A percentile compares a stretch with the other conserved stretches of the same genome.
Conservation (phyloP, 2,329 filamentous ascomycete genomes). For the Colletotrichum horii region DNA sequence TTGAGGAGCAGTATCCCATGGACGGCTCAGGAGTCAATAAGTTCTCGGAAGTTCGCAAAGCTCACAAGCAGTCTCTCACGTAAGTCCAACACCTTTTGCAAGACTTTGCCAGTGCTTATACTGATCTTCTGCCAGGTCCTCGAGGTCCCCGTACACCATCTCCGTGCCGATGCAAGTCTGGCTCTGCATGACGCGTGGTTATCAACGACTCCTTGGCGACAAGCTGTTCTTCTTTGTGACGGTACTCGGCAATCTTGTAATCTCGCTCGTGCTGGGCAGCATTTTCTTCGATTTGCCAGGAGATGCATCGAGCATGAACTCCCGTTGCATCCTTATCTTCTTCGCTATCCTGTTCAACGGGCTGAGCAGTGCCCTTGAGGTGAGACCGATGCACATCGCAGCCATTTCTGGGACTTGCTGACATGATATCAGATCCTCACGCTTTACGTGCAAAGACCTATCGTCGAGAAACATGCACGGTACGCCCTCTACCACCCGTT, state of each 20-base stretch:
- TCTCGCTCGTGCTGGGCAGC: conserved; percentile 64
- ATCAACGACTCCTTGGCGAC: conserved; percentile 58
- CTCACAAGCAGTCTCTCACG: conserved; percentile 54
- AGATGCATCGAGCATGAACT: conserved; percentile 61
- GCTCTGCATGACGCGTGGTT: conserved; percentile 63
- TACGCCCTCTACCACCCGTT: conserved; percentile 38
- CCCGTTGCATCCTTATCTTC: conserved; percentile 28
- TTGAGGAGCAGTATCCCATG: conserved; percentile 10
- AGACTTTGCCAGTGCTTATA: no score
- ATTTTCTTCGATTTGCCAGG: conserved; percentile 66
- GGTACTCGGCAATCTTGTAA: conserved; percentile 37
- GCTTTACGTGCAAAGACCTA: conserved; percentile 27
- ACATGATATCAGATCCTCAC: conserved; percentile 14
- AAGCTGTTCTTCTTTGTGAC: conserved; percentile 70
- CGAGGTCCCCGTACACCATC: conserved; percentile 61
- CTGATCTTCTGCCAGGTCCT: not conserved
- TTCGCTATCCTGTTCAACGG: conserved; percentile 36
- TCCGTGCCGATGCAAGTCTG: conserved; percentile 66
- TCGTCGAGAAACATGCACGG: conserved; percentile 30
- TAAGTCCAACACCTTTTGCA: conserved; percentile 30
- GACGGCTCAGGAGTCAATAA: not conserved
- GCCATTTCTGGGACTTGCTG: not conserved
- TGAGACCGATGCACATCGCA: not conserved
- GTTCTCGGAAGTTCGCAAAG: not conserved
- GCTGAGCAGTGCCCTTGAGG: conserved; percentile 28